Evolutionary conservation across 1,139 yeast species (phyloP).

Genomic region (Protomyces lactucae-debilis): DNA sequence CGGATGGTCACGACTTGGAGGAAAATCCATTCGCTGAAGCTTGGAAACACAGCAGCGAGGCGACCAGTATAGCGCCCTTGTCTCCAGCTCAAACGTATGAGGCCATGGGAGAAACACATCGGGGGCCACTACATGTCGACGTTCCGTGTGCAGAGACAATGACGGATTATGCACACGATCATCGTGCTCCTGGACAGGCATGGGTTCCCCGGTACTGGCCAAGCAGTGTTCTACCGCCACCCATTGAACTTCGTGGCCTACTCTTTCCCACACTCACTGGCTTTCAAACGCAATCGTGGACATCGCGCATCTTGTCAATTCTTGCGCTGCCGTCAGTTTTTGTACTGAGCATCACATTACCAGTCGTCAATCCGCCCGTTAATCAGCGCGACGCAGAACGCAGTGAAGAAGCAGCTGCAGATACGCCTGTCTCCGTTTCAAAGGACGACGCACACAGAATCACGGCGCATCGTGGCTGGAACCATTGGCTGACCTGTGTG

Average conservation of each 20-base stretch:
- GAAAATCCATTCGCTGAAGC: slow-evolving; percentile 7
- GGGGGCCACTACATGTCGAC: background rate
- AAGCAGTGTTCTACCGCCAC: slow-evolving; percentile 6
- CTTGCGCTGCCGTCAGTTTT: slow-evolving; percentile 46
- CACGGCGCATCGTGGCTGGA: slow-evolving; percentile 32
- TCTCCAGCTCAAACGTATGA: slow-evolving; percentile 6
- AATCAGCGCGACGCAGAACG: slow-evolving; percentile 26
- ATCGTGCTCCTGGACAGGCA: background rate
- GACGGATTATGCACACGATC: background rate
- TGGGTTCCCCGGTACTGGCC: slow-evolving; percentile 24
- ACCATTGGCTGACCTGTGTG: slow-evolving; percentile 33
- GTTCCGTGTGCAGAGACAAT: background rate
- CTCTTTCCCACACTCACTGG: slow-evolving; percentile 37
- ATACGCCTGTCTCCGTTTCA: slow-evolving; percentile 3
- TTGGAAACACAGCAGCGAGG: background rate
- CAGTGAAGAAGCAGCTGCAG: slow-evolving; percentile 1
- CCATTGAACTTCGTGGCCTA: slow-evolving; percentile 10
- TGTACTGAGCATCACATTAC: slow-evolving; percentile 48
- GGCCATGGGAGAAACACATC: slow-evolving; percentile 1
- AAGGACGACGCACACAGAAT: slow-evolving; percentile 22
- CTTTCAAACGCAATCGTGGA: slow-evolving; percentile 33
- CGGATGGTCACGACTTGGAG: slow-evolving; percentile 1
- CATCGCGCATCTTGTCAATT: slow-evolving; percentile 38
- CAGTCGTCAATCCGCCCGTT: slow-evolving; percentile 43
- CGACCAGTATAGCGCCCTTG: background rate